Evolutionary conservation across 2,329 filamentous ascomycete genomes (phyloP), one percentile per base, ranked within the genome.

Genomic region (Calonectria naviculata): DNA sequence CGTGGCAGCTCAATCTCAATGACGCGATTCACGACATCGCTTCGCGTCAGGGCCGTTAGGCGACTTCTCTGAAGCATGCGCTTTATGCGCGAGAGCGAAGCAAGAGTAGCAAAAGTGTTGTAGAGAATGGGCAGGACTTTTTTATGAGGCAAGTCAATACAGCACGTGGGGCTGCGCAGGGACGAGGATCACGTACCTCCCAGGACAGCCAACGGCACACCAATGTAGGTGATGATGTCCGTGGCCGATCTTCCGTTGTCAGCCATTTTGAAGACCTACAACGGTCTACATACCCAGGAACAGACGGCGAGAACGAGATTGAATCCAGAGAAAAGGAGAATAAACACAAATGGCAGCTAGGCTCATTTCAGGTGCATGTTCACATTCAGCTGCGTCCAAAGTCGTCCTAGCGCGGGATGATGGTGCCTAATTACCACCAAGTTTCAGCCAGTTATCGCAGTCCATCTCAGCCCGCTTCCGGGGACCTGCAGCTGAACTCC

Each of bases 1-100:
- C 91, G 87, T 5, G 91, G 91, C 42, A 93, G 84, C 76, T 93
- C 90, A 41, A 93, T 89, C 78, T 93, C 91, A 42, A 93, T 91
- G 64, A 92, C 86, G 44, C 90, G 89, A 69, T 92, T 92, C 72
- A 93, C 89, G 2, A 93, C 86, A 70, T 91, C 90, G 78, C 89
- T 89, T 52, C 91, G 87, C 15, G 90, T 92, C 52, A 92, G 85
- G 0, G 89, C 90, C 2, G 87, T 87, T 9, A 91, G 82, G n/a
- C 85, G 86, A 79, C 89, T 89, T 66, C 86, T 86, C 19, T 87
- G 82, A 5, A 93, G 86, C 81, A 89, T 88, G 67, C 87, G 87
- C 78, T 87, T 88, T 80, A 93, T 91, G 58, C 88, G 88, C 44
- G 89, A 89, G 2, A 91, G 84, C 2, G 89, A 90, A 17, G 89